phyloP scores from a whole-genome alignment of 1,139 yeast species.

The Candida sp. region DNA sequence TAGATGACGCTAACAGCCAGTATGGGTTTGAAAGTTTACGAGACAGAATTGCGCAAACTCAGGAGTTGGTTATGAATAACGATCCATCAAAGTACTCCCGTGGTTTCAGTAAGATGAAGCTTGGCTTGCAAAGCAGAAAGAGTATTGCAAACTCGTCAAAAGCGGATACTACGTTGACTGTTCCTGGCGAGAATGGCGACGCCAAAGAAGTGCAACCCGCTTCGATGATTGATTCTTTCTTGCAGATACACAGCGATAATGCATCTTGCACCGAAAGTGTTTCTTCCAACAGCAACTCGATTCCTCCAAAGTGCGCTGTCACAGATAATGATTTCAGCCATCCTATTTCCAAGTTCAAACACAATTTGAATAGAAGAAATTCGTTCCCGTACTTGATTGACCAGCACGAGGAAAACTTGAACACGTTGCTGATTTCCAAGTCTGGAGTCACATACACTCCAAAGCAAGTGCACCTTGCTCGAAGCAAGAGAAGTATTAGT shows the following conservation, averaged over 20 bases:
- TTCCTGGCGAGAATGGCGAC: constrained; percentile 3
- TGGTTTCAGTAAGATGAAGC: constrained; percentile 40
- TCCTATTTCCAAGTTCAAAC: constrained; percentile 20
- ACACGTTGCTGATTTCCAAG: constrained; percentile 25
- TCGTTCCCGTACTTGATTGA: constrained; percentile 42
- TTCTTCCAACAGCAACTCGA: constrained; percentile 6
- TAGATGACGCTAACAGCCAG: constrained; percentile 11
- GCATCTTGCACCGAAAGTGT: constrained; percentile 11
- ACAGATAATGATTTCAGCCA: constrained; percentile 5
- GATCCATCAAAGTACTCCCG: constrained; percentile 36
- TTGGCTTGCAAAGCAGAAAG: constrained; percentile 33
- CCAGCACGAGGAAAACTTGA: constrained; percentile 19
- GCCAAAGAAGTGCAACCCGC: constrained; percentile 12
- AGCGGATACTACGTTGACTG: constrained; percentile 3
- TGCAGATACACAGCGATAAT: constrained; percentile 21
- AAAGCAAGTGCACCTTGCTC: constrained; percentile 2
- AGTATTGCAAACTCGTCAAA: constrained; percentile 5
- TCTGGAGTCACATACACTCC: not conserved
- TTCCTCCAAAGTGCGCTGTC: constrained; percentile 3
- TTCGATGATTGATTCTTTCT: constrained; percentile 23
- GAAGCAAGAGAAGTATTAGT: constrained; percentile 35
- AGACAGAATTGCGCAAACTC: constrained; percentile 35
- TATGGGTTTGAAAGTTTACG: constrained; percentile 41
- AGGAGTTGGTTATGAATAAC: constrained; percentile 15
- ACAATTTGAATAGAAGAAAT: constrained; percentile 42